phyloP scores from a whole-genome alignment of 108 stramenopile species.

The Craspedostauros australis region DNA sequence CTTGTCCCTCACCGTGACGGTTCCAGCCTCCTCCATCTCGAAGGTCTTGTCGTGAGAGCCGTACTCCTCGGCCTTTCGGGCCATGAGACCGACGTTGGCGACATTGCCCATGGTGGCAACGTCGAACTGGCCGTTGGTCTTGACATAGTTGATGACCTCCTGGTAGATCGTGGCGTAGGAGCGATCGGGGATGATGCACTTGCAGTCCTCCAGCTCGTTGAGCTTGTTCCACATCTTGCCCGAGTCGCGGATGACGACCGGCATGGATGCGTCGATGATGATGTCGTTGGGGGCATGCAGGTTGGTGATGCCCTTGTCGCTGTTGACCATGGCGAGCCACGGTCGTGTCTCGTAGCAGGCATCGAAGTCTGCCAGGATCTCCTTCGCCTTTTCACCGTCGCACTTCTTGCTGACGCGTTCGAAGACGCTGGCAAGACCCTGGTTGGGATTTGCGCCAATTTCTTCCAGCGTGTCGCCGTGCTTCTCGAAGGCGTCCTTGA shows the following conservation, averaged over 20 bases:
- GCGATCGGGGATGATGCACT: conserved; percentile 89
- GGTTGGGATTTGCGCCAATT: conserved; percentile 88
- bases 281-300: conserved; percentile 78
- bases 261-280: conserved; percentile 93
- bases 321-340: conserved; percentile 92
- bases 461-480: conserved; percentile 66
- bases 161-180: conserved; percentile 91
- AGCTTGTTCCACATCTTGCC: conserved; percentile 96
- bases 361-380: conserved; percentile 75
- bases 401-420: conserved; percentile 58
- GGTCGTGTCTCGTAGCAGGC: conserved; percentile 76
- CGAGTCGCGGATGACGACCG: conserved; percentile 82
- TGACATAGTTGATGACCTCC: conserved; percentile 81
- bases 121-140: conserved; percentile 80
- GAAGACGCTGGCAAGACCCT: conserved; percentile 72
- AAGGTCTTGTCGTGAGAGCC: conserved; percentile 94
- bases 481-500: conserved; percentile 85
- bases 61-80: conserved; percentile 91
- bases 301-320: conserved; percentile 90
- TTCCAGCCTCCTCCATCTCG: conserved; percentile 63
- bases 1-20: conserved; percentile 72
- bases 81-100: conserved; percentile 90
- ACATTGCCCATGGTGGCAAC: conserved; percentile 63
- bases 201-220: conserved; percentile 83
- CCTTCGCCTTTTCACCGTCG: conserved; percentile 37